Evolutionary conservation across 352 stramenopile genomes (phyloP), one percentile per base, ranked within the genome.

Genomic region (Halophytophthora batemanensis): DNA sequence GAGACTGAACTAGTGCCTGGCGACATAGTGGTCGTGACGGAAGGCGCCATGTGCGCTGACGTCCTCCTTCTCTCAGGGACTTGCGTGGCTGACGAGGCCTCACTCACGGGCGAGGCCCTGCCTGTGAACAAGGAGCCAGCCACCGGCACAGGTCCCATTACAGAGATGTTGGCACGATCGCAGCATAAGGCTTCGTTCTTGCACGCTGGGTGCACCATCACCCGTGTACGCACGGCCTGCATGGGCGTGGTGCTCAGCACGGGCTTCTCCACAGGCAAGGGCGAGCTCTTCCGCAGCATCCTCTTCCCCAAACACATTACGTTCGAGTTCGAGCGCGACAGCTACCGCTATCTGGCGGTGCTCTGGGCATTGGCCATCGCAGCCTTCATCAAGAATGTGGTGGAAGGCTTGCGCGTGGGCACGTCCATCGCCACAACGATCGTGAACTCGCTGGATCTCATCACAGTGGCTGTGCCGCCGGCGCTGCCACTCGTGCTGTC

Each of bases 241-340:
- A 52, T 49, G 13, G 74, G 59, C 13, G 67, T 90, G 10, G 77
- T 90, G 21, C 40, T 82, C 0, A 69, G 61, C 15, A 87, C 77
- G 14, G 72, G 74, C 18, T 85, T 86, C 28, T 79, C 63, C 13
- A 87, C 79, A 1, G 52, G 50, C 14, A 86, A 86, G 25, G 79
- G 79, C 29, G 70, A 90, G 49, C 61, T 90, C 2, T 81, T 87
- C 45, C 79, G 68, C 8, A 69, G 55, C 23, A 90, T 90, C 38
- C 23, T 90, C 1, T 87, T 77, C 53, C 79, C 79, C 1, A 70
- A 76, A 34, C 43, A 38, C 4, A 69, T 87, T 37, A 58, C 50
- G 6, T 87, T 90, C 38, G 58, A 78, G 56, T 81, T 87, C 43
- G 77, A 87, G 43, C 70, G 65, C 2, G 78, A 90, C 54, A 83